phyloP scores from a whole-genome alignment of 495 filamentous ascomycete genomes.

The Penicillium alfredii region DNA sequence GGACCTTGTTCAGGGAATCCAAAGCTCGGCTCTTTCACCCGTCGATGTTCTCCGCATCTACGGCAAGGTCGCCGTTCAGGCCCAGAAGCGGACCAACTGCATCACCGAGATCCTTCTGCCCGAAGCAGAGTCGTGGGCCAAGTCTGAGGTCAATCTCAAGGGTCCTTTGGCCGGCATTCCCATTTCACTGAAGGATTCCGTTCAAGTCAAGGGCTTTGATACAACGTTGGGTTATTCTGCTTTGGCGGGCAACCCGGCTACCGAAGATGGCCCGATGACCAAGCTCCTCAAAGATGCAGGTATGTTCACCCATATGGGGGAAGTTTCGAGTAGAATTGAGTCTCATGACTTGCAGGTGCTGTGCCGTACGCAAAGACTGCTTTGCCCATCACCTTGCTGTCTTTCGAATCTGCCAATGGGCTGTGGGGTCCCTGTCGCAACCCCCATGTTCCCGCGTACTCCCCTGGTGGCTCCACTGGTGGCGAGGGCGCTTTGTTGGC shows the following conservation, averaged over 20 bases:
- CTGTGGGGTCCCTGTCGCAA: slow-evolving; percentile 81
- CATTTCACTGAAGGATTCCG: slow-evolving; percentile 80
- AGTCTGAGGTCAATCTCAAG: slow-evolving; percentile 62
- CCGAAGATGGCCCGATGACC: slow-evolving; percentile 67
- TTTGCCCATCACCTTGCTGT: slow-evolving; percentile 82
- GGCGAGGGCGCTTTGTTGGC: slow-evolving; percentile 85
- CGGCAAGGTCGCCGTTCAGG: slow-evolving; percentile 78
- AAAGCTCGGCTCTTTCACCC: slow-evolving; percentile 56
- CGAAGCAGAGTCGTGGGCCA: slow-evolving; percentile 72
- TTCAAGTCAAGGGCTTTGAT: slow-evolving; percentile 83
- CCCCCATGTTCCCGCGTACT: slow-evolving; percentile 77
- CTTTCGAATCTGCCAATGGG: slow-evolving; percentile 88
- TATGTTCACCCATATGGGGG: too few species aligned
- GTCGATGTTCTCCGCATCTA: slow-evolving; percentile 80
- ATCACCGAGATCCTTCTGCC: slow-evolving; percentile 83
- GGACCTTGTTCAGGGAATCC: slow-evolving; percentile 71
- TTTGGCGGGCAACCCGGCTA: slow-evolving; percentile 58
- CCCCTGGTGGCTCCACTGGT: slow-evolving; percentile 86
- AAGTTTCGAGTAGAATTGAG: too few species aligned
- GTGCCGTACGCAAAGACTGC: slow-evolving; percentile 96
- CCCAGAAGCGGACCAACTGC: slow-evolving; percentile 85
- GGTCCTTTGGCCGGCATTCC: slow-evolving; percentile 90
- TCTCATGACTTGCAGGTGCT: slow-evolving; percentile 49
- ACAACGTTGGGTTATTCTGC: slow-evolving; percentile 75
- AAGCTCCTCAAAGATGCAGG: slow-evolving; percentile 81